These are phyloP conservation scores for Lactarius akahatsu DNA, from an alignment of 768 basidiomycete genomes.

Conservation along the genomic window DNA sequence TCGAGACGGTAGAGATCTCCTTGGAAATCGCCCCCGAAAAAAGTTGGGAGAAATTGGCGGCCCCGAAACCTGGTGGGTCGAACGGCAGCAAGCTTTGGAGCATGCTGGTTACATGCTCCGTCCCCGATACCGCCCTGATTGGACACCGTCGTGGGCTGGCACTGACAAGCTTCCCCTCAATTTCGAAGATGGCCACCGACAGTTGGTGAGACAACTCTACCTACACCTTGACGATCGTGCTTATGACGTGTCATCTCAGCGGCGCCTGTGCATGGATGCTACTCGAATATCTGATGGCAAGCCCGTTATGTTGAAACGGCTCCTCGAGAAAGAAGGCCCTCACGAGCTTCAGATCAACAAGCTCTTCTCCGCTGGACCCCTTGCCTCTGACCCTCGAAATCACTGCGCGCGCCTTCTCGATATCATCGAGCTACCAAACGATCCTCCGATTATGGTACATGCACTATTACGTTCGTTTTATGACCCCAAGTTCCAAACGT, in stretches of 20 bases:
- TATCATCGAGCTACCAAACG: conserved; percentile 29
- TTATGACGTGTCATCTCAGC: conserved; percentile 6
- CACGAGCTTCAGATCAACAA: conserved; percentile 21
- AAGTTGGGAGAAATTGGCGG: background rate
- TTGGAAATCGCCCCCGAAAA: background rate
- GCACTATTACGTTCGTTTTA: conserved; percentile 34
- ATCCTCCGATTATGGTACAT: conserved; percentile 36
- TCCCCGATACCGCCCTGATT: conserved; percentile 13
- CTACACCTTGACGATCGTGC: background rate
- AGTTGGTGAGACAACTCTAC: background rate
- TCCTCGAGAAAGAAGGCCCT: conserved; percentile 6
- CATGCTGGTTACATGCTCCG: conserved; percentile 17
- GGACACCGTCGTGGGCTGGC: conserved; percentile 18
- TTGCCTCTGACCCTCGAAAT: conserved; percentile 33
- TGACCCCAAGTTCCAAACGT: conserved; percentile 36
- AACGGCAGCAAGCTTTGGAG: conserved; percentile 3
- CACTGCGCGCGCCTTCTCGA: conserved; percentile 34
- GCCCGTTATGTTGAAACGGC: conserved; percentile 19
- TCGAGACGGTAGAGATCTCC: background rate
- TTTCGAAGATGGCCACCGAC: conserved; percentile 22
- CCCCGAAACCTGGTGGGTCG: conserved; percentile 11
- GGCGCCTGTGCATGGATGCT: conserved; percentile 21
- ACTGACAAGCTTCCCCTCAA: background rate
- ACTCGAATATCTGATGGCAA: conserved; percentile 19
- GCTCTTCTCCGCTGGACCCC: conserved; percentile 22